Base-by-base conservation (phyloP, 2,329 filamentous ascomycete genomes). In the Trichoderma afroharzianum region DNA sequence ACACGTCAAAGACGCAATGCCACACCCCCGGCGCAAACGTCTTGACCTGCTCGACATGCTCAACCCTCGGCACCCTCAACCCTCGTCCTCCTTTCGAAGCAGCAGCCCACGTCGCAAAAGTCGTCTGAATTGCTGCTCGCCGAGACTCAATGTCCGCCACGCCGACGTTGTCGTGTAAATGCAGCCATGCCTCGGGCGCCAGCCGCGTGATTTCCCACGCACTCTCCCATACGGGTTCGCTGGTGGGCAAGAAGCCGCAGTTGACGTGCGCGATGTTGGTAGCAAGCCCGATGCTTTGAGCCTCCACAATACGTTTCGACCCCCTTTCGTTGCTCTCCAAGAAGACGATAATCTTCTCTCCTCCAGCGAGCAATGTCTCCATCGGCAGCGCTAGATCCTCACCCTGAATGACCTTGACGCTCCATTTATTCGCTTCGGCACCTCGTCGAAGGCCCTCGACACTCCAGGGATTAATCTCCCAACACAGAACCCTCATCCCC, bases 391-490 rank as follows among this genome's bases (percentile, higher is more conserved):
- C 77, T 24, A 86, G 77, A 0, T 86, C 83, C 0, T 77, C 76
- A 0, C 78, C 79, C 15, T 78, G 77, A 0, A 93, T 80, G 15
- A 93, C 85, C 70, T 82, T 84, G 9, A 91, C 87, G 0, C 78
- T 80, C 90, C 91, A 94, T 50, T 88, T 86, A 78, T 95, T 95
- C 33, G 81, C 88, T 58, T 84, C 77, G 32, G 95, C 93, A 26
- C 94, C 95, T 74, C 93, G 88, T 30, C 90, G 86, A 78, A 98
- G 80, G 0, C 93, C 94, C 82, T 98, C 94, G 39, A 97, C 88
- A 74, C 91, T 94, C 91, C 95, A 93, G 0, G 92, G 91, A 79
- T 97, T 98, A 59, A 98, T 84, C 81, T 98, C 95, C 92, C 93
- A 98, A 76, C 94, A 93, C 55, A 96, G 83, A 1, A 98, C 91